These are phyloP conservation scores for Fusarium sp. DNA, from an alignment of 2,329 filamentous ascomycete species.

Conservation along the genomic window DNA sequence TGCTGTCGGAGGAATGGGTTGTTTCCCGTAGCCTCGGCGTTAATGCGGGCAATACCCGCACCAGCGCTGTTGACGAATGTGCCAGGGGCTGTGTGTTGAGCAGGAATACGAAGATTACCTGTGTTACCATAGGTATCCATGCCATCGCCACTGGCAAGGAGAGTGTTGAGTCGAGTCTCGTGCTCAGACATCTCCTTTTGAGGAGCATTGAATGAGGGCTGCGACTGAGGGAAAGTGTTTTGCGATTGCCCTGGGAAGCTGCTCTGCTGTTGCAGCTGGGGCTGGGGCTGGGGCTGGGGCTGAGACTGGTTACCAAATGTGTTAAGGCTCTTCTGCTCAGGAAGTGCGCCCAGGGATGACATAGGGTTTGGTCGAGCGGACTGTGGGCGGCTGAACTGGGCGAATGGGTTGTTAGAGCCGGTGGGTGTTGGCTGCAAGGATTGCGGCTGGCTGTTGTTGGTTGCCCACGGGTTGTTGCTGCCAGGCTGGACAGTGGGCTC, in stretches of 20 bases:
- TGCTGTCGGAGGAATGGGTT: slow-evolving; percentile 92
- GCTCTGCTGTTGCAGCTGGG: slow-evolving; percentile 57
- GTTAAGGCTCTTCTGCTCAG: slow-evolving; percentile 84
- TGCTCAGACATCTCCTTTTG: slow-evolving; percentile 72
- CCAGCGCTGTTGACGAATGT: slow-evolving; percentile 98
- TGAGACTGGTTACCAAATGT: slow-evolving; percentile 62
- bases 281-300: slow-evolving; percentile 57
- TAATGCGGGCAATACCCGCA: slow-evolving; percentile 78
- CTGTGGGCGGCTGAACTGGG: slow-evolving; percentile 75
- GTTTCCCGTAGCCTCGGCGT: slow-evolving; percentile 78
- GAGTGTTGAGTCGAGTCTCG: slow-evolving; percentile 83
- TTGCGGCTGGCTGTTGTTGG: slow-evolving; percentile 69
- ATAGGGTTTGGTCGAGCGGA: slow-evolving; percentile 65
- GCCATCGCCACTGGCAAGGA: slow-evolving; percentile 88
- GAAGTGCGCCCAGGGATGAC: slow-evolving; percentile 79
- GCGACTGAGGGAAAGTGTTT: slow-evolving; percentile 48
- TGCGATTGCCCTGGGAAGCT: slow-evolving; percentile 54
- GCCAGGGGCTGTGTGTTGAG: slow-evolving; percentile 95
- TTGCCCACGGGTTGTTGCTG: slow-evolving; percentile 95
- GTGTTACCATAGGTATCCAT: slow-evolving; percentile 98
- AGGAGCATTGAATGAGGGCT: slow-evolving; percentile 52
- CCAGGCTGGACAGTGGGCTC: slow-evolving; percentile 78
- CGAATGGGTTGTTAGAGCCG: slow-evolving; percentile 98
- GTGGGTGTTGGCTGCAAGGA: slow-evolving; percentile 85
- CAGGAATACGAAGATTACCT: slow-evolving; percentile 93